Percentiles rank a stretch among this genome's conserved stretches.
Evolutionary conservation across 495 filamentous ascomycete genomes (phyloP).

Genomic region (Hyaloscypha finlandica): DNA sequence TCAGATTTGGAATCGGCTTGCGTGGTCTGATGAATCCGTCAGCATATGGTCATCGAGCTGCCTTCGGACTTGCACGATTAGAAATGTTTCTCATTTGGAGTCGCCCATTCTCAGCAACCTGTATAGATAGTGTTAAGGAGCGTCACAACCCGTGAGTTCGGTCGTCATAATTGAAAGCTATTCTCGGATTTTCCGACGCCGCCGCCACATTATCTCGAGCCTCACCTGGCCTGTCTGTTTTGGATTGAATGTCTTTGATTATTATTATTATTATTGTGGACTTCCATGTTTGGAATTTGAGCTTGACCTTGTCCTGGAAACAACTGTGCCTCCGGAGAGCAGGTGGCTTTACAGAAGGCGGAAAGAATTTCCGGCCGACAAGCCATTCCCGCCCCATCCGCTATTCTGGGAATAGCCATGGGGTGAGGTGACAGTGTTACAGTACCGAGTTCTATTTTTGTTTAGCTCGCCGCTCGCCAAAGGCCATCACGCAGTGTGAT

Average conservation of each 20-base stretch:
- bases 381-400: background rate
- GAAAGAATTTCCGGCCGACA: background rate
- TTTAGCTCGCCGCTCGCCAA: background rate
- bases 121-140: background rate
- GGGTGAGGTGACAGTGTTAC: background rate
- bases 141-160: background rate
- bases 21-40: background rate
- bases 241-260: background rate
- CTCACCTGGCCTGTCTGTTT: background rate
- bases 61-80: background rate
- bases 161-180: background rate
- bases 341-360: slow-evolving; percentile 1
- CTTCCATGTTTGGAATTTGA: slow-evolving; percentile 2
- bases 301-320: background rate
- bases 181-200: slow-evolving; percentile 1
- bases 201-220: background rate
- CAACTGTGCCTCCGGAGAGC: background rate
- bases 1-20: background rate
- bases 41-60: background rate
- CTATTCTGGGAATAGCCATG: slow-evolving; percentile 4
- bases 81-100: background rate
- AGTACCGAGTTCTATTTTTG: slow-evolving; percentile 2
- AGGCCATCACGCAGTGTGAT: background rate
- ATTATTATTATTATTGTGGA: background rate
- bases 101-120: background rate